These are phyloP conservation scores for Firmiana major DNA, from an alignment of 345 rosid species.

Conservation along the genomic window DNA sequence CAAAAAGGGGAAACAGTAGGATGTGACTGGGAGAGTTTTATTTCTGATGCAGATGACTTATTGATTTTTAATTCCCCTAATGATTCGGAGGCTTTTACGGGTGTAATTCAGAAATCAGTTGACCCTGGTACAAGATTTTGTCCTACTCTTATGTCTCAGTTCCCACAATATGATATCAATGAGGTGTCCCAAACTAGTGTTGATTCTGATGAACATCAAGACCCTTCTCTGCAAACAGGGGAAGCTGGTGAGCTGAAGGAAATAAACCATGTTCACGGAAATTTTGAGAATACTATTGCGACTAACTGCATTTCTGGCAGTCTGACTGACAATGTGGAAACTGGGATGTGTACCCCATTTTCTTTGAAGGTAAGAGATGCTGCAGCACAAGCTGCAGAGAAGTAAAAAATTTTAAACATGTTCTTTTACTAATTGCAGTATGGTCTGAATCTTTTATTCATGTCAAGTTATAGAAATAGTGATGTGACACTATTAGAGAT, in stretches of 20 bases:
- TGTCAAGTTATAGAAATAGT: not conserved
- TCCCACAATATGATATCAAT: conserved; percentile 20
- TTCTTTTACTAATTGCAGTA: not conserved
- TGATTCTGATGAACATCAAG: conserved; percentile 32
- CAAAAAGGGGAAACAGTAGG: conserved; percentile 37
- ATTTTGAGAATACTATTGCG: conserved; percentile 2
- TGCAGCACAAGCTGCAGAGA: not conserved
- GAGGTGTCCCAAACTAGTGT: conserved; percentile 11
- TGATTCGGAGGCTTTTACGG: conserved; percentile 62
- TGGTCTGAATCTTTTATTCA: not conserved
- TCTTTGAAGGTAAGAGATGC: conserved; percentile 5
- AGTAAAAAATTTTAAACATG: not conserved
- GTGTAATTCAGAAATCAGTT: conserved; percentile 54
- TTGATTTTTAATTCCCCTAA: conserved; percentile 71
- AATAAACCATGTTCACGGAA: conserved; percentile 15
- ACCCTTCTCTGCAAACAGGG: conserved; percentile 31
- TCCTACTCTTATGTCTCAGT: conserved; percentile 32
- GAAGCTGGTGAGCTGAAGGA: conserved; percentile 30
- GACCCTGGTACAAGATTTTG: conserved; percentile 36
- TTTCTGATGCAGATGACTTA: conserved; percentile 51
- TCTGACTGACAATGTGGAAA: conserved; percentile 25
- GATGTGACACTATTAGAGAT: not conserved
- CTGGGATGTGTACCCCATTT: conserved; percentile 22
- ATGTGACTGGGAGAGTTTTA: conserved; percentile 52
- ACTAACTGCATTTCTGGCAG: conserved; percentile 17